Conservation (phyloP, 306 rosid species). For the Comarum palustre region DNA sequence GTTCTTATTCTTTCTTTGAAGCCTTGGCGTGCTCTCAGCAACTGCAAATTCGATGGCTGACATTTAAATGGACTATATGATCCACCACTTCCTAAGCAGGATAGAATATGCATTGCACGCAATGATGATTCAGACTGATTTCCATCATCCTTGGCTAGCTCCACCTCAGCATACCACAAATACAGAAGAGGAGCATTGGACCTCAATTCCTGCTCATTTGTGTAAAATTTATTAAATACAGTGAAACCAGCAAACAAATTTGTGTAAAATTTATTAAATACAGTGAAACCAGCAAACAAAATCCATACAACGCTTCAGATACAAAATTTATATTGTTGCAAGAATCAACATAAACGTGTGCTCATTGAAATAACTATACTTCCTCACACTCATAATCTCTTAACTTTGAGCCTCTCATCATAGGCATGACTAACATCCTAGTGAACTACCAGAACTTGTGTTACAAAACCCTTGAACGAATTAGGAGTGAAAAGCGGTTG, state of each 20-base stretch:
- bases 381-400: background rate
- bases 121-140: slow-evolving; percentile 37
- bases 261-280: too few relatives aligned
- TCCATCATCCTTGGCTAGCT: slow-evolving; percentile 48
- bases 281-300: background rate
- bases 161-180: slow-evolving; percentile 92
- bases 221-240: slow-evolving; percentile 13
- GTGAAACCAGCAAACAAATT: background rate
- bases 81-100: slow-evolving; percentile 73
- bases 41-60: slow-evolving; percentile 69
- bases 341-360: background rate
- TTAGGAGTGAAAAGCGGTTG: background rate
- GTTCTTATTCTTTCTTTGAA: slow-evolving; percentile 73
- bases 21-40: slow-evolving; percentile 88
- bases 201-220: slow-evolving; percentile 54
- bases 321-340: background rate
- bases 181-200: slow-evolving; percentile 67
- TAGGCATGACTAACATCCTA: background rate
- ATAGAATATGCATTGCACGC: slow-evolving; percentile 69
- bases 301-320: background rate
- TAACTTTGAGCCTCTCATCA: background rate
- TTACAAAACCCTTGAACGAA: background rate
- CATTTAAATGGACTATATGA: slow-evolving; percentile 61
- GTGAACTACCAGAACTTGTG: background rate
- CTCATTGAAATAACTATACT: background rate